phyloP scores from a whole-genome alignment of 352 stramenopile genomes.

The Albugo laibachii region DNA sequence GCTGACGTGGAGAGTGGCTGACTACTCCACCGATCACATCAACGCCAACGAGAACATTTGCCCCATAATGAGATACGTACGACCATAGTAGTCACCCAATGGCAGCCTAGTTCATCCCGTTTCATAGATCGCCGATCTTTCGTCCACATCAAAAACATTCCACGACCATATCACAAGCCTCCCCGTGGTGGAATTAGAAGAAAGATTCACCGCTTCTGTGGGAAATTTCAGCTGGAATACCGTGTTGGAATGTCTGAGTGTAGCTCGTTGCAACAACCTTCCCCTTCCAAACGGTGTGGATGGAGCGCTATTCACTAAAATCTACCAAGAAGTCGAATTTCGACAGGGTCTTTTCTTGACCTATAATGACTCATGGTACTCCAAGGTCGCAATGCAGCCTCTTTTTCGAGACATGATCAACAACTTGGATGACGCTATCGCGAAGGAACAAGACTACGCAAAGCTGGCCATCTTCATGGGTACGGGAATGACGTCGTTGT shows the following conservation, averaged over 20 bases:
- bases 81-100: background rate
- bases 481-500: conserved; percentile 11
- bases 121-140: conserved; percentile 27
- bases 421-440: conserved; percentile 26
- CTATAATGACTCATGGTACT: conserved; percentile 64
- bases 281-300: conserved; percentile 36
- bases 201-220: conserved; percentile 36
- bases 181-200: conserved; percentile 23
- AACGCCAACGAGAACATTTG: conserved; percentile 61
- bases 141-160: conserved; percentile 33
- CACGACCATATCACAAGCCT: conserved; percentile 22
- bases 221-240: conserved; percentile 67
- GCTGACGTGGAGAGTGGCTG: conserved; percentile 54
- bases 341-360: conserved; percentile 36
- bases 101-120: background rate
- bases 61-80: conserved; percentile 30
- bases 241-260: conserved; percentile 65
- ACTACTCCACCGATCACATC: conserved; percentile 64
- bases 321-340: conserved; percentile 56
- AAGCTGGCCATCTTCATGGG: conserved; percentile 65
- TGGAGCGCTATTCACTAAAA: conserved; percentile 49
- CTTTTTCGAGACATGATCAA: conserved; percentile 49
- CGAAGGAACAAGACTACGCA: conserved; percentile 14
- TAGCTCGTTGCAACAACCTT: conserved; percentile 58
- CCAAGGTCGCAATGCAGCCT: conserved; percentile 74